phyloP scores from a whole-genome alignment of 2,329 filamentous ascomycete genomes.

The Aspergillus persii region DNA sequence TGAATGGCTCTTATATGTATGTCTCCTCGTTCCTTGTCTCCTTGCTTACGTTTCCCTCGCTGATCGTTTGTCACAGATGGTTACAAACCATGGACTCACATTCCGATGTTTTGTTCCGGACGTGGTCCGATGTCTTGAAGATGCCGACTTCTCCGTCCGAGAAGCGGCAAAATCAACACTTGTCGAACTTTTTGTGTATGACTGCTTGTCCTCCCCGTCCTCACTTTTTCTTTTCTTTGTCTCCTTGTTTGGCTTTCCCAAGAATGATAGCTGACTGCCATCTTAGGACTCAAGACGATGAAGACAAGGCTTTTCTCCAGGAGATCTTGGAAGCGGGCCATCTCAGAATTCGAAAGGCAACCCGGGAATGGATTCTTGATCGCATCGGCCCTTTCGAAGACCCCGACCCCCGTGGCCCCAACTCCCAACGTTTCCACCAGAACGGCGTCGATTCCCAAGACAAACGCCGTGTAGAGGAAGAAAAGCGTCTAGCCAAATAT shows the following conservation, averaged over 20 bases:
- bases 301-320: background rate
- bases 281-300: background rate
- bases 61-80: conserved; percentile 58
- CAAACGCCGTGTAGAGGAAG: too few species aligned
- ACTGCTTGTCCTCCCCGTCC: background rate
- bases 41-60: background rate
- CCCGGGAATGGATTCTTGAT: background rate
- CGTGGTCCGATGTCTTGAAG: conserved; percentile 83
- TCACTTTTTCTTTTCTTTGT: background rate
- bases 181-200: conserved; percentile 79
- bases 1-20: conserved; percentile 77
- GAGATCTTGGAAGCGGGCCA: too few species aligned
- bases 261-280: background rate
- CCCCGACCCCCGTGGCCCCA: too few species aligned
- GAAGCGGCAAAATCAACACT: conserved; percentile 80
- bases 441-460: too few species aligned
- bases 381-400: background rate
- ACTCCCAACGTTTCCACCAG: too few species aligned
- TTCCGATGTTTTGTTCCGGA: conserved; percentile 81
- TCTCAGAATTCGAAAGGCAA: background rate
- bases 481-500: too few species aligned
- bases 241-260: background rate
- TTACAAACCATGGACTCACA: conserved; percentile 71
- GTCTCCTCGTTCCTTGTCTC: conserved; percentile 18
- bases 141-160: conserved; percentile 82